Evolutionary conservation across 257 asterid species (phyloP), one percentile per base, ranked within the genome.

Genomic region (Gentiana macrophylla): DNA sequence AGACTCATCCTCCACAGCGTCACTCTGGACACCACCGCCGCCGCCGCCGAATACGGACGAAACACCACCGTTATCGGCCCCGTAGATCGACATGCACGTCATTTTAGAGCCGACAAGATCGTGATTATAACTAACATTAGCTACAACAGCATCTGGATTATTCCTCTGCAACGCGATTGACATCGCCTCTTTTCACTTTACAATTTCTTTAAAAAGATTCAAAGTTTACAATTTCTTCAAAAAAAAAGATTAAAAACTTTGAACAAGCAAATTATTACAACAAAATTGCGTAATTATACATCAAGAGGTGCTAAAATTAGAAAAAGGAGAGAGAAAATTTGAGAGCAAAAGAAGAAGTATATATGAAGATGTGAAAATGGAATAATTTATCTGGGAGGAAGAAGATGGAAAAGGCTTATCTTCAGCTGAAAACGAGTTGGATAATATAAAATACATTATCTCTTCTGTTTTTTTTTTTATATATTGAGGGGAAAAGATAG

Each of bases 361-460:
- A 49, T 53, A 61, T 35, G 53, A 50, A 36, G 2, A 6, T 24
- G 24, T 24, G 24, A 24, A 24, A 24, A 24, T 24, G n/a, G 46
- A 32, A 35, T 0, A 37, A 49, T 41, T 41, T 41, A 41, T 1
- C 15, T 37, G 47, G 35, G 62, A 49, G 61, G 32, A 53, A 12
- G 48, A 35, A 70, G 63, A 67, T 24, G 3, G 38, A 45, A 43
- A 47, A 38, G 8, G 8, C 44, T 38, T 38, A 38, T 38, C 44
- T 38, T 24, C 24, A 38, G 44, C 8, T 38, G 44, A 38, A 60
- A 51, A 45, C 72, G 75, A 76, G 59, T 74, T 76, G 91, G 81
- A 74, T 68, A 68, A 73, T 56, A 41, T 76, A 76, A 72, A 70
- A 13, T 52, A 79, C 8, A 50, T 79, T 80, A 76, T 82, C 79